Evolutionary conservation across 2,329 filamentous ascomycete genomes (phyloP).

Genomic region (Zasmidium citrigriseum): DNA sequence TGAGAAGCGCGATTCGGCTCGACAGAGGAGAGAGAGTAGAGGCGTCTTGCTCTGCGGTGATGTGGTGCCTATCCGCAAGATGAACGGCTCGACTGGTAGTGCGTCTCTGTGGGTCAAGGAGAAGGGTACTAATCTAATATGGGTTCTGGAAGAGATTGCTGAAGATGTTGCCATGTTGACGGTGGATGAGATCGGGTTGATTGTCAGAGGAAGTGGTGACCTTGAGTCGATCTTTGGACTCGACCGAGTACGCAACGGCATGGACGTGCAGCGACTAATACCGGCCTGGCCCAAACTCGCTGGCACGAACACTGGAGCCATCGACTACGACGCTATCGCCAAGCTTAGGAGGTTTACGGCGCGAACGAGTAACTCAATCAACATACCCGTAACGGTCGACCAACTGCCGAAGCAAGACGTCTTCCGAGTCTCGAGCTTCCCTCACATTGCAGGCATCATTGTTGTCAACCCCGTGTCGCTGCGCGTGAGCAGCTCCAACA

Average conservation of each 20-base stretch:
- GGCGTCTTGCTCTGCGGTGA: slow-evolving; percentile 93
- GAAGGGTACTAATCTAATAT: slow-evolving; percentile 89
- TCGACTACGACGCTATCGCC: slow-evolving; percentile 75
- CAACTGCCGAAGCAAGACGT: slow-evolving; percentile 68
- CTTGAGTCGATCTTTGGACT: slow-evolving; percentile 84
- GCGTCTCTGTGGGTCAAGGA: slow-evolving; percentile 99
- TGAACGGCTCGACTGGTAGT: slow-evolving; percentile 87
- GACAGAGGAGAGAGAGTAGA: slow-evolving; percentile 55
- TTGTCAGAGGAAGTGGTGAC: slow-evolving; percentile 72
- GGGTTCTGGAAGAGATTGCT: slow-evolving; percentile 96
- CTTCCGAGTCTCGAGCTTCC: slow-evolving; percentile 87
- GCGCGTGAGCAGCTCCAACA: slow-evolving; percentile 87
- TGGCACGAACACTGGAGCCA: slow-evolving; percentile 68
- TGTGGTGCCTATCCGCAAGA: slow-evolving; percentile 96
- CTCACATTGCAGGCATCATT: slow-evolving; percentile 95
- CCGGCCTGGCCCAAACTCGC: slow-evolving; percentile 78
- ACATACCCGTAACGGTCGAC: slow-evolving; percentile 81
- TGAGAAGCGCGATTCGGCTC: slow-evolving; percentile 26
- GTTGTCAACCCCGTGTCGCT: slow-evolving; percentile 80
- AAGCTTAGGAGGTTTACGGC: slow-evolving; percentile 82
- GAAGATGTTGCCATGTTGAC: slow-evolving; percentile 82
- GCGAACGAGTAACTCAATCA: slow-evolving; percentile 72
- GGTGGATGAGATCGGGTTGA: slow-evolving; percentile 74
- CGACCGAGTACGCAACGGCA: slow-evolving; percentile 64
- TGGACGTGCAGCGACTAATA: slow-evolving; percentile 75